Evolutionary conservation across 768 basidiomycete genomes (phyloP).

Genomic region (Antrodiella citrinella): DNA sequence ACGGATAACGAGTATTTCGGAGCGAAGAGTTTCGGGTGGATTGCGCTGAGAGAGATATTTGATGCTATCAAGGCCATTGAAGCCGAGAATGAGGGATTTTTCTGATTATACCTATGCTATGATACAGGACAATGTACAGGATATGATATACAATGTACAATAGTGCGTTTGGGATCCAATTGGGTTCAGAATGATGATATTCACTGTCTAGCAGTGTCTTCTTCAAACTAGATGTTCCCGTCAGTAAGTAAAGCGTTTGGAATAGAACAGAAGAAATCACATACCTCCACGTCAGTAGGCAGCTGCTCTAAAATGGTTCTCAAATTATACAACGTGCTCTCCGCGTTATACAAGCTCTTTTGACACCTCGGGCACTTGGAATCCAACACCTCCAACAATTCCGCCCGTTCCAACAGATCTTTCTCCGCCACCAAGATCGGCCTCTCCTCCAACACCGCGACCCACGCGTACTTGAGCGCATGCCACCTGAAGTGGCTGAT

Average conservation of each 20-base stretch:
- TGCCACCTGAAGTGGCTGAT: constrained; percentile 13
- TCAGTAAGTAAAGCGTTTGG: not conserved
- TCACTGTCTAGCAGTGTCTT: no score
- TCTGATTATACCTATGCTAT: not conserved
- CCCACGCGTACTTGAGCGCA: constrained; percentile 12
- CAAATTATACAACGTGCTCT: constrained; percentile 11
- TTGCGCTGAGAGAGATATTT: constrained; percentile 50
- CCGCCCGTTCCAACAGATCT: constrained; percentile 3
- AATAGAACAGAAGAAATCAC: no score
- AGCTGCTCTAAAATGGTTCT: constrained; percentile 11
- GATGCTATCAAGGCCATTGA: constrained; percentile 41
- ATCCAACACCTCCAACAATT: constrained; percentile 7
- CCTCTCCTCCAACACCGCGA: constrained; percentile 8
- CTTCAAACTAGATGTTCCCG: not conserved
- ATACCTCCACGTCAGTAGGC: constrained; percentile 13
- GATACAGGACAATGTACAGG: not conserved
- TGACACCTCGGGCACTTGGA: constrained; percentile 13
- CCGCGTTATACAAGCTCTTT: constrained; percentile 10
- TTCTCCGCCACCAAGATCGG: constrained; percentile 8
- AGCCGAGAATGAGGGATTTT: constrained; percentile 11
- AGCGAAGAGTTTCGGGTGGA: constrained; percentile 54
- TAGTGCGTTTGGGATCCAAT: no score
- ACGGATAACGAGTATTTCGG: constrained; percentile 36
- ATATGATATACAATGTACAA: no score
- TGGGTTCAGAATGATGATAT: no score